Evolutionary conservation across 352 stramenopile genomes (phyloP), one percentile per base, ranked within the genome.

Genomic region (Achlya hypogyna): DNA sequence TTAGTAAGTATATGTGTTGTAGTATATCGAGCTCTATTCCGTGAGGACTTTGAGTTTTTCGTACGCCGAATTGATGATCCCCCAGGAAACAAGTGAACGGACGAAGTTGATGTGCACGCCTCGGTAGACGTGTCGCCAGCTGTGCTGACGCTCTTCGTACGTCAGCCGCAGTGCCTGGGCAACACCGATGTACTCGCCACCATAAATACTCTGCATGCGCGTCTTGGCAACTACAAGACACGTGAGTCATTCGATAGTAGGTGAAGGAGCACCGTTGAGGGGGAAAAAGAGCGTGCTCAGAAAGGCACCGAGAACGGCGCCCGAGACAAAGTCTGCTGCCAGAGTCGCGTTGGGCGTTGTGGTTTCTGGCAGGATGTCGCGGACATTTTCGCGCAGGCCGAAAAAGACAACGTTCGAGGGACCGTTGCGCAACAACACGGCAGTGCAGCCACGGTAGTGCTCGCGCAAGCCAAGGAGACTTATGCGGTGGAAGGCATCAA

Each of bases 31-130:
- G 12, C 12, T 45, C 25, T 34, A 59, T 31, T 59, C 51, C 10
- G 63, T 70, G 0, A 70, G 23, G 1, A 42, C 76, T 74, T 91
- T 95, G 47, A 94, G 79, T 66, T 87, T 87, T 71, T 96, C 87
- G 64, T 95, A 96, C 43, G 83, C 83, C 60, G 82, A 91, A 70
- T 96, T 96, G 66, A 96, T 92, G 59, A 96, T 96, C 10, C 87
- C 87, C 87, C 87, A 96, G 18, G 87, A 95, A 18, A 96, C 59
- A 3, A 96, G 72, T 27, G 84, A 93, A 10, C 87, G 78, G 51
- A 88, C 87, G 71, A 93, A 96, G 67, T 96, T 96, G 74, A 96
- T 87, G 69, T 91, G 77, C 2, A 93, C 87, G 10, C 87, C 87
- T 51, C 87, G 85, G 71, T 93, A 96, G 43, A 96, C 68, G 10